phyloP scores from a whole-genome alignment of 805 yeast genomes.

The Lipomyces sp. region DNA sequence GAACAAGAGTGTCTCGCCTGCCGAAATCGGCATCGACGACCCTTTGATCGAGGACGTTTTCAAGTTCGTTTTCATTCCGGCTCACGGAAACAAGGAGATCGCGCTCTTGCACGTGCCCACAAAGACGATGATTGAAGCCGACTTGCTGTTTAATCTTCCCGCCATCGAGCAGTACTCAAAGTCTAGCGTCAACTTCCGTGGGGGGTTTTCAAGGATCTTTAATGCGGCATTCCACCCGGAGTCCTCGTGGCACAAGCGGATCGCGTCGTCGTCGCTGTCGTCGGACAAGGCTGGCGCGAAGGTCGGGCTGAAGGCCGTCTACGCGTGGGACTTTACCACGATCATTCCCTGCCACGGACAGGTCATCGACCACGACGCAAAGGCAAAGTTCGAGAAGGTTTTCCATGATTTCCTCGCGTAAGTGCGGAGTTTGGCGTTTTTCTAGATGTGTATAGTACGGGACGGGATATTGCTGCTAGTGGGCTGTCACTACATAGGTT shows the following conservation, averaged over 20 bases:
- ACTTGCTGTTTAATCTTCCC: conserved; percentile 58
- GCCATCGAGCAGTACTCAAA: conserved; percentile 44
- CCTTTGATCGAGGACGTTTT: conserved; percentile 33
- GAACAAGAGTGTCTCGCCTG: conserved; percentile 10
- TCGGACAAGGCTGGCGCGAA: conserved; percentile 4
- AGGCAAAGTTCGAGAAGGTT: conserved; percentile 18
- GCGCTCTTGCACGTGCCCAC: conserved; percentile 48
- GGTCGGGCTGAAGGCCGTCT: conserved; percentile 27
- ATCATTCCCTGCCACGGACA: conserved; percentile 61
- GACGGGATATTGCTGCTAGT: too few species aligned
- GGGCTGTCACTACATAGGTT: background rate
- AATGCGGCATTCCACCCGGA: conserved; percentile 12
- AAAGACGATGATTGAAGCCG: conserved; percentile 56
- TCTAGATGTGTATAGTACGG: too few species aligned
- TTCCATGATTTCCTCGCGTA: conserved; percentile 2
- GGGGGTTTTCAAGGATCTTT: conserved; percentile 10
- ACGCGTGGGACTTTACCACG: conserved; percentile 48
- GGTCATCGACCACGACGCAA: conserved; percentile 46
- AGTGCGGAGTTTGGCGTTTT: too few species aligned
- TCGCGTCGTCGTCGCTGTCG: background rate
- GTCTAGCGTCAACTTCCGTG: conserved; percentile 1
- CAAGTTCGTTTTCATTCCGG: conserved; percentile 55
- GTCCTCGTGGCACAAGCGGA: conserved; percentile 12
- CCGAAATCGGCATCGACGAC: conserved; percentile 18
- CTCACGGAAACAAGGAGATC: conserved; percentile 58